Evolutionary conservation across 2,329 filamentous ascomycete genomes (phyloP).

Genomic region (Sporothrix pallida): DNA sequence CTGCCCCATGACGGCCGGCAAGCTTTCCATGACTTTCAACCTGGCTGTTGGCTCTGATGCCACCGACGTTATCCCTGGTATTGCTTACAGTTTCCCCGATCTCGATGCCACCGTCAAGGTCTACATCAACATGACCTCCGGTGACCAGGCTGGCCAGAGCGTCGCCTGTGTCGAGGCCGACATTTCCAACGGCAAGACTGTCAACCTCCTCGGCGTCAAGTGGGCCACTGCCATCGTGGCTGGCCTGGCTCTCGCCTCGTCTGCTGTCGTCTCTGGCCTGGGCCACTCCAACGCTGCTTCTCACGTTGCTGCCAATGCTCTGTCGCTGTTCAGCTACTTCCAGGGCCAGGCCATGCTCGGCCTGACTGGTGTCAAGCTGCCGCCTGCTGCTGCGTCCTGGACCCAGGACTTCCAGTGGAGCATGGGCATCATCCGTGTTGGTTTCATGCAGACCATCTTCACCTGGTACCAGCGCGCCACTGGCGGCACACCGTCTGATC

Average conservation of each 20-base stretch:
- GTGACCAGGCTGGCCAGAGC: constrained; percentile 53
- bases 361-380: constrained; percentile 74
- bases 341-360: constrained; percentile 85
- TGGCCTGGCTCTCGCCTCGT: constrained; percentile 73
- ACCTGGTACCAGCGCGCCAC: constrained; percentile 90
- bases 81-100: constrained; percentile 83
- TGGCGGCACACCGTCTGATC: constrained; percentile 75
- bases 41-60: constrained; percentile 61
- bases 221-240: constrained; percentile 82
- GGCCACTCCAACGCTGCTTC: constrained; percentile 87
- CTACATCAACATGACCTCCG: constrained; percentile 69
- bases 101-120: constrained; percentile 79
- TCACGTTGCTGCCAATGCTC: constrained; percentile 81
- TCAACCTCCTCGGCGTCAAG: constrained; percentile 78
- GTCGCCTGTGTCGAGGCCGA: constrained; percentile 81
- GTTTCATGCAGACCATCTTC: constrained; percentile 77
- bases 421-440: constrained; percentile 83
- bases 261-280: constrained; percentile 79
- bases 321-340: constrained; percentile 86
- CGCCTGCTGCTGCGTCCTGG: constrained; percentile 82
- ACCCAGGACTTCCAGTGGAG: constrained; percentile 93
- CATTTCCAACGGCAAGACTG: constrained; percentile 82
- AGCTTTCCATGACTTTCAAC: constrained; percentile 60
- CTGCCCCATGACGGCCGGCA: constrained; percentile 80
- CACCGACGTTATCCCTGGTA: constrained; percentile 69